Evolutionary conservation across 495 filamentous ascomycete species (phyloP), one percentile per base, ranked within the genome.

Genomic region (Talaromyces proteolyticus): DNA sequence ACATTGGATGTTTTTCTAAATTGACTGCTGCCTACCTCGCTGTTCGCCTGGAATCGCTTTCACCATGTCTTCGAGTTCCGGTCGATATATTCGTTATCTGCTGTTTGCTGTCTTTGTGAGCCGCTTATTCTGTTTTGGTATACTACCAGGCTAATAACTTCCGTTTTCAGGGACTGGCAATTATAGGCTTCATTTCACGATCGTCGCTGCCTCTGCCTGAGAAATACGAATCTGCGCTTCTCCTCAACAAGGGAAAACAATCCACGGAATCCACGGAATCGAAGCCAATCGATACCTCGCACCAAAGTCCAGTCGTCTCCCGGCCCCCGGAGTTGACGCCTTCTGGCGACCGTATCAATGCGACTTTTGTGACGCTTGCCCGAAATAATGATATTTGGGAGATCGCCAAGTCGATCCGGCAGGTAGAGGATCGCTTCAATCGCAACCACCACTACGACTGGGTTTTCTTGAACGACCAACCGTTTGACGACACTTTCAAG

Each of bases 341-440:
- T 7, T 65, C 67, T 5, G 84, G 82, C 29, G 77, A 80, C 40
- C 85, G 85, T 53, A 86, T 94, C 71, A 98, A 98, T 65, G 93
- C 93, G 22, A 97, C 94, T 3, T 98, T 98, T 61, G 90, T 98
- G 37, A 95, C 91, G 14, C 77, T 98, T 53, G 93, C 93, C 16
- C 85, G 94, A 45, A 98, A 98, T 64, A 74, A 73, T 24, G 93
- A 98, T 64, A 66, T 96, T 37, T 98, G 94, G 94, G 93, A 97
- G 24, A 96, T 98, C 57, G 86, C 90, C 20, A 83, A 87, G 58
- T 94, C 89, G 6, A 98, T 98, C 60, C 89, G 93, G 19, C 85
- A 92, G 55, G 82, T 98, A 26, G 93, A 98, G 69, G 93, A 98
- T 63, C 86, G 93, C 55, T 97, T 98, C 82, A 98, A 98, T 69